Conservation (phyloP, 2,329 filamentous ascomycete genomes). For the Penicillium fuscoglaucum region DNA sequence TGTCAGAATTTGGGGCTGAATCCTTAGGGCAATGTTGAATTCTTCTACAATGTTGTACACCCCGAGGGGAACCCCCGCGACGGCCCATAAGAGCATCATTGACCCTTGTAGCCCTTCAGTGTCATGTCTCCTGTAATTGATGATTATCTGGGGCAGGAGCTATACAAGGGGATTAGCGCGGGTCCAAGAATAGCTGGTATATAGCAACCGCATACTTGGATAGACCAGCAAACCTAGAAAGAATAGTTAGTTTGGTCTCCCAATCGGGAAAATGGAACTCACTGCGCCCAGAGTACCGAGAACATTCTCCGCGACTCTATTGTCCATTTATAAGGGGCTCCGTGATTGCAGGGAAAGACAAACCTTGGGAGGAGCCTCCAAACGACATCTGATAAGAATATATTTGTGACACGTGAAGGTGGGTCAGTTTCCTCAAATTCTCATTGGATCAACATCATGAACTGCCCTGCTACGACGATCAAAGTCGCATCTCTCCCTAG, state of each 20-base stretch:
- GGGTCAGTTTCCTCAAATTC: not conserved
- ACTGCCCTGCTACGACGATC: not conserved
- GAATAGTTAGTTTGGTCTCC: constrained; percentile 3
- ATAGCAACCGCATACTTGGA: constrained; percentile 52
- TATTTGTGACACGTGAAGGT: not conserved
- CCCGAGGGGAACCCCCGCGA: constrained; percentile 67
- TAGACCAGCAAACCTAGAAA: constrained; percentile 61
- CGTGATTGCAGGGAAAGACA: not conserved
- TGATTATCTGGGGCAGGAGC: constrained; percentile 68
- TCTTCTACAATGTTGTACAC: constrained; percentile 58
- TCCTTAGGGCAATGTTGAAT: constrained; percentile 54
- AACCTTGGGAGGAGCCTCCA: not conserved
- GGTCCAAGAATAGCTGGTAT: not conserved
- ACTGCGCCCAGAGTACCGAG: constrained; percentile 35
- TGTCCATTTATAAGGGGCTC: constrained; percentile 22
- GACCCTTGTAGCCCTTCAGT: constrained; percentile 64
- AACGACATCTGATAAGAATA: not conserved
- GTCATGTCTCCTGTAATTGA: constrained; percentile 67
- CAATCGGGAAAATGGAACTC: not conserved
- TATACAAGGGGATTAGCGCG: constrained; percentile 34
- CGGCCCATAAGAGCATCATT: constrained; percentile 71
- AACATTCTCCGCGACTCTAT: constrained; percentile 31
- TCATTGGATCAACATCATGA: not conserved
- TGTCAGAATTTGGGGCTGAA: constrained; percentile 60
- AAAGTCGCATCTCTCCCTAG: not conserved